Base-by-base conservation (phyloP, 148 eudicot genomes). In the Persicaria tinctoria region DNA sequence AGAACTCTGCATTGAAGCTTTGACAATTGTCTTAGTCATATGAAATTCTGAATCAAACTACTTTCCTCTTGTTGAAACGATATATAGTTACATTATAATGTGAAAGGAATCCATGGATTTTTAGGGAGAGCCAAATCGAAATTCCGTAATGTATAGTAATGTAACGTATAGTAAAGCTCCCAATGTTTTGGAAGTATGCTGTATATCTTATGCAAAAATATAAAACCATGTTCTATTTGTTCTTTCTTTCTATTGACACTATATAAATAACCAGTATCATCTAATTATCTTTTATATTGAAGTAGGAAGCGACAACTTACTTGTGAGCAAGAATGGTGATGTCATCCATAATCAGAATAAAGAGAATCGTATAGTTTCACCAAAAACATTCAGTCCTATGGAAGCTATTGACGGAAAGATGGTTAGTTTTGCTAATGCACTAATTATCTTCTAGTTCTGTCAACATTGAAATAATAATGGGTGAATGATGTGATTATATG, bases 351-450 rank as follows among this genome's bases (percentile, higher is more conserved):
- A 66, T 59, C 53, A 70, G 14, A 57, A 73, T 16, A 77, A 54
- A 77, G 76, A 79, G 68, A 78, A 81, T 80, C 76, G 66, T 64
- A 51, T 62, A 2, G 54, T 75, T 76, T 45, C 53, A 68, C 84
- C 92, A 66, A 81, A 79, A 81, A 78, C 84, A 32, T 86, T 86
- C 79, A 83, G 74, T 77, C 79, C 74, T 74, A 70, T 75, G 41
- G 89, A 88, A 86, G 76, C 53, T 60, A 46, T 60, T 49, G 87
- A 84, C 49, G 92, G 88, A 53, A 88, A 84, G 78, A 51, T 56
- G 81, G 88, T 88, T 46, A 88, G 79, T 73, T 60, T 41, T 62
- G 41, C 72, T 64, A 75, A 63, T 50, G n/a, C 10, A 16, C 41
- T 32, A 32, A 32, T 32, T 32, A 32, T 32, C 41, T 32, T 32